Percentiles rank a stretch among this genome's conserved stretches.
Conservation (phyloP, 208 protist genomes). For the Wallacemonas sp. region DNA sequence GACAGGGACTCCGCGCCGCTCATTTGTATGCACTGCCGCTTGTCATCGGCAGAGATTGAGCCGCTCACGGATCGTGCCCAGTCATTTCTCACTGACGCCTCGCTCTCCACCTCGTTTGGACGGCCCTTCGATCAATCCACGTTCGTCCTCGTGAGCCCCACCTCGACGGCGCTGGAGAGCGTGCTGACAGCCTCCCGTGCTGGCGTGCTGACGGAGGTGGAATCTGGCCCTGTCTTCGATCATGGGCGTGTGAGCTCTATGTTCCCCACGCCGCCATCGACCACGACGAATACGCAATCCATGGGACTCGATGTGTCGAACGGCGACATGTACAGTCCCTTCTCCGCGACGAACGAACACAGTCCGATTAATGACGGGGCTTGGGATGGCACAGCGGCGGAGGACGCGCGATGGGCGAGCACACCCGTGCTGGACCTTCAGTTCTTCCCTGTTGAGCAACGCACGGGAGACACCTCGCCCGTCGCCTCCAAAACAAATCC, state of each 20-base stretch:
- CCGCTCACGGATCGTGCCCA: neutral
- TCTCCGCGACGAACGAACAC: conserved; percentile 1
- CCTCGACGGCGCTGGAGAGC: neutral
- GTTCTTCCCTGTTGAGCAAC: neutral
- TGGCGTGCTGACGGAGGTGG: neutral
- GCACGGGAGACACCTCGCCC: no score
- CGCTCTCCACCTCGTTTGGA: neutral
- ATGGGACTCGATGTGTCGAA: conserved; percentile 1
- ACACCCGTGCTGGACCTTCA: neutral
- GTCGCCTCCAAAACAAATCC: no score
- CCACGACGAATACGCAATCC: conserved; percentile 11
- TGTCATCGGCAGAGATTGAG: neutral
- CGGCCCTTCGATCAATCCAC: neutral
- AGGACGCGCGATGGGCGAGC: neutral
- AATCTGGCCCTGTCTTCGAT: neutral
- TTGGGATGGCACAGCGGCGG: neutral
- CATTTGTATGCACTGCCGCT: neutral
- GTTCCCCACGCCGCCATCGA: conserved; percentile 13
- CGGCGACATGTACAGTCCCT: conserved; percentile 7
- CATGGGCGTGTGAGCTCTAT: neutral
- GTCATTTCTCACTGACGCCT: neutral
- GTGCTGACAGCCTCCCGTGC: neutral
- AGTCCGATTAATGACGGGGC: neutral
- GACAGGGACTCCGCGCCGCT: neutral
- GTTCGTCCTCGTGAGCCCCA: conserved; percentile 1